Evolutionary conservation across 495 filamentous ascomycete species (phyloP).

Genomic region (Podospora pseudocomata): DNA sequence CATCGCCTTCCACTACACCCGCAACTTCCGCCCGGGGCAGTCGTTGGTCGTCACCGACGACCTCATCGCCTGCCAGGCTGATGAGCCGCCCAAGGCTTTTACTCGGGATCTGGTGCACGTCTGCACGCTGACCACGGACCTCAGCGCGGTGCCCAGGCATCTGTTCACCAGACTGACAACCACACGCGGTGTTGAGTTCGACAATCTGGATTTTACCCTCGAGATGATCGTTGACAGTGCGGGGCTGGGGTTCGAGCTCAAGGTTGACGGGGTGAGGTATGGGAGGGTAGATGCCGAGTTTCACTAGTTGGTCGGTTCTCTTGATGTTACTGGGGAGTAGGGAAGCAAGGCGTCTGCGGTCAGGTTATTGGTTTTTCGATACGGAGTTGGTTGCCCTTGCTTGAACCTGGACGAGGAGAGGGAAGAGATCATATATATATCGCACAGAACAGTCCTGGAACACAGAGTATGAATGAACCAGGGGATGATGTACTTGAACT

Average conservation of each 20-base stretch:
- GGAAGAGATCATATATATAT: too few relatives aligned
- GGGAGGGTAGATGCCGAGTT: constrained; percentile 70
- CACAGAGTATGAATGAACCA: too few relatives aligned
- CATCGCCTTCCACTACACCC: constrained; percentile 73
- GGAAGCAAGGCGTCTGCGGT: background rate
- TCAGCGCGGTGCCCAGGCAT: constrained; percentile 62
- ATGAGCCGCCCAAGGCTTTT: constrained; percentile 58
- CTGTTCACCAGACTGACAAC: constrained; percentile 65
- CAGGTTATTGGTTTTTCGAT: background rate
- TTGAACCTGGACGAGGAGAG: too few relatives aligned
- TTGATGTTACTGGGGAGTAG: background rate
- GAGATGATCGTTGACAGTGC: constrained; percentile 74
- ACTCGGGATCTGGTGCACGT: constrained; percentile 58
- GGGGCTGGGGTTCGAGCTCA: constrained; percentile 66
- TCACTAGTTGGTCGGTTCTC: constrained; percentile 35
- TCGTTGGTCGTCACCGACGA: constrained; percentile 67
- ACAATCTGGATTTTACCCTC: constrained; percentile 70
- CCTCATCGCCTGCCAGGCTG: constrained; percentile 64
- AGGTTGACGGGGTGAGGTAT: constrained; percentile 69
- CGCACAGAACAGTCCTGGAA: too few relatives aligned
- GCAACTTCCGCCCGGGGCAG: constrained; percentile 68
- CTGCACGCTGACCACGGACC: constrained; percentile 72
- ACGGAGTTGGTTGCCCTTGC: too few relatives aligned
- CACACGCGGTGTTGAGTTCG: constrained; percentile 68
- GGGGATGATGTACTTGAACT: too few relatives aligned